phyloP scores from a whole-genome alignment of 1,139 yeast species.

The Pneumocystis murina region DNA sequence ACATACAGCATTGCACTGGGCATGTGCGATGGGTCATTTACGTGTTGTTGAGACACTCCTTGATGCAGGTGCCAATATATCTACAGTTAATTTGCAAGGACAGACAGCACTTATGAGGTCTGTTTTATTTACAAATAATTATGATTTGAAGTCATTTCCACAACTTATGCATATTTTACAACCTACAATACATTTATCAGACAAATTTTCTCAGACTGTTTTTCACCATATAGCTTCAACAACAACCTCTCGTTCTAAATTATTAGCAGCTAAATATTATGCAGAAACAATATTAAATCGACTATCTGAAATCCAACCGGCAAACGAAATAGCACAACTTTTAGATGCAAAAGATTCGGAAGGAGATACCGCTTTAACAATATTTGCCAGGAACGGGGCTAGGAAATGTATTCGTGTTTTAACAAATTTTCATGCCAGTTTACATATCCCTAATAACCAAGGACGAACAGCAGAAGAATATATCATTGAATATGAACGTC shows the following conservation, averaged over 20 bases:
- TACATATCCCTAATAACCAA: slow-evolving; percentile 54
- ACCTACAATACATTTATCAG: slow-evolving; percentile 62
- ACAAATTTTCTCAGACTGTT: slow-evolving; percentile 68
- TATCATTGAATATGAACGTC: slow-evolving; percentile 33
- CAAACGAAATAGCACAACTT: neutral
- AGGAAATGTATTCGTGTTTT: slow-evolving; percentile 46
- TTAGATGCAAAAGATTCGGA: slow-evolving; percentile 48
- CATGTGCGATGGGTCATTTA: slow-evolving; percentile 75
- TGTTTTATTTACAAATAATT: slow-evolving; percentile 76
- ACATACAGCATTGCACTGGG: slow-evolving; percentile 91
- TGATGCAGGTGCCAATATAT: slow-evolving; percentile 48
- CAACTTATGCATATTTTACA: slow-evolving; percentile 55
- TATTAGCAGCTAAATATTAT: slow-evolving; percentile 61
- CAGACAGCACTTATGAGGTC: slow-evolving; percentile 85
- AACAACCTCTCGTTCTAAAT: slow-evolving; percentile 55
- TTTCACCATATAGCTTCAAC: slow-evolving; percentile 79
- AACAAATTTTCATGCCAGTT: slow-evolving; percentile 47
- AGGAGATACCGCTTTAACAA: slow-evolving; percentile 74
- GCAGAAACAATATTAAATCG: slow-evolving; percentile 64
- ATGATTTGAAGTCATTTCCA: slow-evolving; percentile 60
- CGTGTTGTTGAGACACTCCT: slow-evolving; percentile 60
- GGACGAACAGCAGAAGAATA: slow-evolving; percentile 67
- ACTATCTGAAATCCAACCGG: slow-evolving; percentile 36
- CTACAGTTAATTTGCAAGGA: slow-evolving; percentile 67
- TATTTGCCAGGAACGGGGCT: slow-evolving; percentile 81